phyloP scores from a whole-genome alignment of 345 rosid species.

The Garcia nutans region DNA sequence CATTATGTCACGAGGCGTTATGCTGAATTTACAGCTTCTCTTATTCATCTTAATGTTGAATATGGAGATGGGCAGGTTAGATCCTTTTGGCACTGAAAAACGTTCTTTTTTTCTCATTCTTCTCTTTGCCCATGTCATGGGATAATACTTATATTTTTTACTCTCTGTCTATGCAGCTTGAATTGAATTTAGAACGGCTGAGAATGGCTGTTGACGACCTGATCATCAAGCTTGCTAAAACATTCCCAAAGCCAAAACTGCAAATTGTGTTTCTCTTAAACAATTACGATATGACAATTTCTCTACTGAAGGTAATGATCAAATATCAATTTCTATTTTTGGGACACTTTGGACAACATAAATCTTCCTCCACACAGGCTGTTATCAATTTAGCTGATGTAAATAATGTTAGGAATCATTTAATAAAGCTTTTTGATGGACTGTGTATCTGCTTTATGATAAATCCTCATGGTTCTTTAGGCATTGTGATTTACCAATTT shows the following conservation, averaged over 20 bases:
- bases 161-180: slow-evolving; percentile 62
- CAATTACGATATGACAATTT: slow-evolving; percentile 94
- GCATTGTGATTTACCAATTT: slow-evolving; percentile 13
- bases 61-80: slow-evolving; percentile 97
- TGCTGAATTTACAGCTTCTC: slow-evolving; percentile 96
- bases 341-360: not conserved
- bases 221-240: slow-evolving; percentile 77
- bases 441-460: not conserved
- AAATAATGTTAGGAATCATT: not conserved
- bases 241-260: slow-evolving; percentile 66
- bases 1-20: slow-evolving; percentile 99
- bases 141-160: slow-evolving; percentile 3
- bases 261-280: slow-evolving; percentile 89
- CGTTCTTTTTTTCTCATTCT: not conserved
- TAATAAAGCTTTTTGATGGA: not conserved
- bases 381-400: slow-evolving; percentile 6
- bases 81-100: slow-evolving; percentile 7
- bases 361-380: not conserved
- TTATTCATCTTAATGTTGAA: slow-evolving; percentile 90
- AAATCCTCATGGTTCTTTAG: not conserved
- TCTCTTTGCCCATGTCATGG: not conserved
- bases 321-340: not conserved
- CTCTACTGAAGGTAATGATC: slow-evolving; percentile 78
- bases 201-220: slow-evolving; percentile 93
- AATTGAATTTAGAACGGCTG: slow-evolving; percentile 85